Base-by-base conservation (phyloP, 139 green algal genomes). In the Tetradesmus lagerheimii region DNA sequence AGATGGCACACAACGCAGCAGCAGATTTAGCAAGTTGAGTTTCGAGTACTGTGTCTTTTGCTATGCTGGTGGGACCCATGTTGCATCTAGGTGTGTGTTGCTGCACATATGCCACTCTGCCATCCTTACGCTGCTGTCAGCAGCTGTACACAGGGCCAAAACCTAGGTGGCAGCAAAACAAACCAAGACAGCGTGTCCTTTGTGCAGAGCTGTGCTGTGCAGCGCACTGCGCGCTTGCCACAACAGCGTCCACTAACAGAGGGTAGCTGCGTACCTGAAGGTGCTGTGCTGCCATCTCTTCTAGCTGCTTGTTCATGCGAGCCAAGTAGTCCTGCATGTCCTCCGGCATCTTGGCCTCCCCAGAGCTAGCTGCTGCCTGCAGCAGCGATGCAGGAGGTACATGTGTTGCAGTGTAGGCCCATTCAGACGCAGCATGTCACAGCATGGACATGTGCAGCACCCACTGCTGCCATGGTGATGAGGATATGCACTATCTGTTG, bases 231-330 rank as follows among this genome's bases (percentile, higher is more conserved):
- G 8, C 47, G 66, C 66, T 35, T 34, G 66, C 11, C 66, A 8
- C 8, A 15, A 8, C 15, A 31, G n/a, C n/a, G n/a, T n/a, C n/a
- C n/a, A n/a, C n/a, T n/a, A n/a, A n/a, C n/a, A n/a, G n/a, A 76
- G 66, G 11, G 47, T 14, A 62, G 47, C 8, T 23, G 57, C 37
- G 12, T 12, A 88, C 83, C 83, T 80, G 83, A 37, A 80, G 31
- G 41, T 88, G 83, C 62, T 67, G 71, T 43, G 62, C 39, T 37
- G 78, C 39, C 83, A 88, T 88, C 64, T 80, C 83, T 4, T 80
- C 83, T 38, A 88, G 83, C 83, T 88, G 83, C n/a, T 41, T 80
- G 64, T 88, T 80, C 38, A 88, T 88, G 16, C 81, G 81, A 53
- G 50, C 81, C 34, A 87, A 37, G 34, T 87, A 87, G 35, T 78